Conservation (phyloP, 73 alveolate species). For the Paramecium bursaria region DNA sequence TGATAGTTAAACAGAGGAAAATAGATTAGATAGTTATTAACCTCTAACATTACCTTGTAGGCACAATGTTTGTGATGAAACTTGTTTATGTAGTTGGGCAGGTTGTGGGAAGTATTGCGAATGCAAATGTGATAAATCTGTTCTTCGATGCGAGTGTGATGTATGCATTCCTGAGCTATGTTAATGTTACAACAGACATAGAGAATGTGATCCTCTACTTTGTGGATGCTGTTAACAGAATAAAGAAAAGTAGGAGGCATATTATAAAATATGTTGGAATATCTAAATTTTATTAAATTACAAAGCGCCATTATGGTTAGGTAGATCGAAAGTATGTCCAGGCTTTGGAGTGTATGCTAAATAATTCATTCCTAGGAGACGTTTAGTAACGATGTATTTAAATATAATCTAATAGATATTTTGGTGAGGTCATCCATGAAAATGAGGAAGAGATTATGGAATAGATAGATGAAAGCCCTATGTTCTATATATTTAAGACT, state of each 20-base stretch:
- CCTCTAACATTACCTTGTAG: too few relatives aligned
- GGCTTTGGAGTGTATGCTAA: constrained; percentile 42
- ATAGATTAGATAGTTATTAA: too few relatives aligned
- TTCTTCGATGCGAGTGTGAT: too few relatives aligned
- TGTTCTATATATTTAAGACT: neutral
- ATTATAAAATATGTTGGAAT: neutral
- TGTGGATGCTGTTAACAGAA: neutral
- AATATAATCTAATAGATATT: too few relatives aligned
- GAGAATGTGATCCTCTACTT: constrained; percentile 46
- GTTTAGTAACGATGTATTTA: neutral
- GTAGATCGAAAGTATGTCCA: constrained; percentile 43
- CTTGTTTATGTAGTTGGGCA: too few relatives aligned
- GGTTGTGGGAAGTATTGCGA: too few relatives aligned
- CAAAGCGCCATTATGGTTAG: neutral
- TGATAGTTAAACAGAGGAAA: too few relatives aligned
- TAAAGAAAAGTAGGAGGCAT: too few relatives aligned
- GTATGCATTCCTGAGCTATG: too few relatives aligned
- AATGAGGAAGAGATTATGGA: constrained; percentile 43
- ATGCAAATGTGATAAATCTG: too few relatives aligned
- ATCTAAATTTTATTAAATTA: constrained; percentile 15
- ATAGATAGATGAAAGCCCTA: constrained; percentile 12
- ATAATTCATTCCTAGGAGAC: neutral
- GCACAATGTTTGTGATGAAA: too few relatives aligned
- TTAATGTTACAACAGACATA: neutral
- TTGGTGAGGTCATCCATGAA: constrained; percentile 2